Conservation (phyloP, 495 filamentous ascomycete species). For the Pseudoneurospora amorphoporcata region DNA sequence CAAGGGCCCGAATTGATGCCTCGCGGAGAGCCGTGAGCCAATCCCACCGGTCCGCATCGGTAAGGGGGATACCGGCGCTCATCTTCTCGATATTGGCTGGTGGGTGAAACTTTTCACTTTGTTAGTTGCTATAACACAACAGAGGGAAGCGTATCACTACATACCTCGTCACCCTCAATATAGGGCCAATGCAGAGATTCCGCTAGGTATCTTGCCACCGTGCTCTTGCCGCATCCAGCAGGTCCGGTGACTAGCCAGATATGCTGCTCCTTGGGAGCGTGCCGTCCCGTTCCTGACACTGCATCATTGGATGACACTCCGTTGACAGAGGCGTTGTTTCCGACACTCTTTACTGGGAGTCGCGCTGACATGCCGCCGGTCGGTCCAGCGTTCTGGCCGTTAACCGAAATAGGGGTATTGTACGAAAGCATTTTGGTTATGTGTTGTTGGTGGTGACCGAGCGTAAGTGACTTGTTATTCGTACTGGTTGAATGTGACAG, state of each 20-base stretch:
- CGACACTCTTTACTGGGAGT: constrained; percentile 17
- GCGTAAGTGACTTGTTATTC: not conserved
- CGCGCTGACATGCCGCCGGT: constrained; percentile 22
- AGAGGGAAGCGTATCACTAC: constrained; percentile 22
- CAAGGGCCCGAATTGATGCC: constrained; percentile 57
- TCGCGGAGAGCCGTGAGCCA: constrained; percentile 89
- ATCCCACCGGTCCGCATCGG: constrained; percentile 95
- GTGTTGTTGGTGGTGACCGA: not conserved
- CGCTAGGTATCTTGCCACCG: constrained; percentile 72
- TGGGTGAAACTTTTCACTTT: constrained; percentile 64
- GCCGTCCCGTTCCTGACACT: constrained; percentile 13
- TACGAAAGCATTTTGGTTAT: constrained; percentile 31
- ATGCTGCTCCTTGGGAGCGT: constrained; percentile 47
- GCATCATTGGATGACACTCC: constrained; percentile 18
- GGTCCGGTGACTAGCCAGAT: constrained; percentile 98
- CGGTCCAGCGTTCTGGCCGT: constrained; percentile 23
- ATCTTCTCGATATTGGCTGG: constrained; percentile 87
- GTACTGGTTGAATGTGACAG: not conserved
- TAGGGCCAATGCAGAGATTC: constrained; percentile 63
- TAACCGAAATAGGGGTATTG: constrained; percentile 28
- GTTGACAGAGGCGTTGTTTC: constrained; percentile 15
- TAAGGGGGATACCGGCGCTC: constrained; percentile 74
- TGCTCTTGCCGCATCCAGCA: constrained; percentile 93
- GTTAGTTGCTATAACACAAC: not conserved
- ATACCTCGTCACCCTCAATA: constrained; percentile 92